These are phyloP conservation scores for Sclerotinia nivalis DNA, from an alignment of 2,329 filamentous ascomycete species.

Conservation along the genomic window DNA sequence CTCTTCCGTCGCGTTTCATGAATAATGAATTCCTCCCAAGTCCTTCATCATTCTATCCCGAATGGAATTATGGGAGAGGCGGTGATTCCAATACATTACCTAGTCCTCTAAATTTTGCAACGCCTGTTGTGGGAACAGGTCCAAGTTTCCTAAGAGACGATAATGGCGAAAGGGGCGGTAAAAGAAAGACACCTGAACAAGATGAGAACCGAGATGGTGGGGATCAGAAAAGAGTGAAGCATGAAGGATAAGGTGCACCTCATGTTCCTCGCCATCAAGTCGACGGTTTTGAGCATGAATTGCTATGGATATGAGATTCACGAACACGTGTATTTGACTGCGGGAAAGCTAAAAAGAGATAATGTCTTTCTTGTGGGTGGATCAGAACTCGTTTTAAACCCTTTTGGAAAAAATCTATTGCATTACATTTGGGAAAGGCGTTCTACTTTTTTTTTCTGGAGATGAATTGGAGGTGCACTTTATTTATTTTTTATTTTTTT, in stretches of 20 bases:
- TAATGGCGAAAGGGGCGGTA: slow-evolving; percentile 32
- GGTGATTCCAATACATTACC: slow-evolving; percentile 81
- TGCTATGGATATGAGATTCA: slow-evolving; percentile 20
- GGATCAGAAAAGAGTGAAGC: slow-evolving; percentile 22
- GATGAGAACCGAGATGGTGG: slow-evolving; percentile 16
- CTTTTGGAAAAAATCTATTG: background rate
- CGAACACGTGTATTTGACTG: slow-evolving; percentile 18
- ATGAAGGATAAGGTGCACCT: slow-evolving; percentile 19
- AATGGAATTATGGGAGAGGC: slow-evolving; percentile 73
- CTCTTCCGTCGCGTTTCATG: slow-evolving; percentile 87
- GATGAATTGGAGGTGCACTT: slow-evolving; percentile 8
- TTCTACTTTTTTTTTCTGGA: background rate
- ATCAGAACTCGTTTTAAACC: slow-evolving; percentile 2
- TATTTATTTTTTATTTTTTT: background rate
- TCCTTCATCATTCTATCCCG: slow-evolving; percentile 87
- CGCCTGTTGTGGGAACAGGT: slow-evolving; percentile 66
- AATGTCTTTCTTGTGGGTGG: slow-evolving; percentile 14
- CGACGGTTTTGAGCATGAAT: slow-evolving; percentile 8
- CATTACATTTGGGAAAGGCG: slow-evolving; percentile 10
- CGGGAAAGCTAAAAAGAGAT: slow-evolving; percentile 15
- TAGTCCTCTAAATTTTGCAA: slow-evolving; percentile 90
- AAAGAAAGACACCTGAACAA: slow-evolving; percentile 26
- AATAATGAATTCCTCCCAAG: slow-evolving; percentile 85
- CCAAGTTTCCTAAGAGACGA: slow-evolving; percentile 65
- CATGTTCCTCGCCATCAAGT: background rate